These are phyloP conservation scores for Agastache rugosa DNA, from an alignment of 257 asterid genomes.

Conservation along the genomic window DNA sequence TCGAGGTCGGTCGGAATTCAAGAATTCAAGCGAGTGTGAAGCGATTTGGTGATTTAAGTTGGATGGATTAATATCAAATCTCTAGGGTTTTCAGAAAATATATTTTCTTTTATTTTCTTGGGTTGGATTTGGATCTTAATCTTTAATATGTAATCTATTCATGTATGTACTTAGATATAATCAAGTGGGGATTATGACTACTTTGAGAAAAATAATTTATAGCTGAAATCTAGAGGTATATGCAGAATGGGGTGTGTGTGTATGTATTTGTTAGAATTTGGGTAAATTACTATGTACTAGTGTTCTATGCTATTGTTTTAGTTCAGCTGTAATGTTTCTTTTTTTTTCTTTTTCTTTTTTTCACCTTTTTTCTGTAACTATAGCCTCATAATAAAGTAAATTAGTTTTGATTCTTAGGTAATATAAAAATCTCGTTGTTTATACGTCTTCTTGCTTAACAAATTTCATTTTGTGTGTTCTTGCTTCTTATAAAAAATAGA, in stretches of 20 bases:
- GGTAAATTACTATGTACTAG: conserved; percentile 17
- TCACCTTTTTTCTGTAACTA: neutral
- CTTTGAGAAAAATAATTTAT: neutral
- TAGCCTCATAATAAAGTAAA: conserved; percentile 5
- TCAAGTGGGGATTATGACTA: conserved; percentile 11
- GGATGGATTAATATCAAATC: neutral
- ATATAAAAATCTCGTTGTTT: neutral
- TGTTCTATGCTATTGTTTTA: conserved; percentile 11
- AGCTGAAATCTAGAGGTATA: conserved; percentile 6
- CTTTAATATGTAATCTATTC: conserved; percentile 18
- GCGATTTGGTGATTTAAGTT: neutral
- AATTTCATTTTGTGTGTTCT: neutral
- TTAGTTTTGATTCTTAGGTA: neutral
- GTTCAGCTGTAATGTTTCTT: conserved; percentile 22
- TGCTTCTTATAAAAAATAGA: neutral
- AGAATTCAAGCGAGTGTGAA: conserved; percentile 19
- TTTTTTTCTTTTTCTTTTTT: neutral
- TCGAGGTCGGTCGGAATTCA: conserved; percentile 28
- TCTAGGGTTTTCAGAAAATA: neutral
- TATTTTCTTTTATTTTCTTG: neutral
- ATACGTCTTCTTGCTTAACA: no score
- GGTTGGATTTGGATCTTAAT: conserved; percentile 4
- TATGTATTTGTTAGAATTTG: neutral
- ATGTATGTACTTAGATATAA: conserved; percentile 18
- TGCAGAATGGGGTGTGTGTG: conserved; percentile 17